Percentiles rank a stretch among this genome's conserved stretches.
Evolutionary conservation across 1,284 basidiomycete genomes (phyloP).

Genomic region (Leccinum subspadiceum): DNA sequence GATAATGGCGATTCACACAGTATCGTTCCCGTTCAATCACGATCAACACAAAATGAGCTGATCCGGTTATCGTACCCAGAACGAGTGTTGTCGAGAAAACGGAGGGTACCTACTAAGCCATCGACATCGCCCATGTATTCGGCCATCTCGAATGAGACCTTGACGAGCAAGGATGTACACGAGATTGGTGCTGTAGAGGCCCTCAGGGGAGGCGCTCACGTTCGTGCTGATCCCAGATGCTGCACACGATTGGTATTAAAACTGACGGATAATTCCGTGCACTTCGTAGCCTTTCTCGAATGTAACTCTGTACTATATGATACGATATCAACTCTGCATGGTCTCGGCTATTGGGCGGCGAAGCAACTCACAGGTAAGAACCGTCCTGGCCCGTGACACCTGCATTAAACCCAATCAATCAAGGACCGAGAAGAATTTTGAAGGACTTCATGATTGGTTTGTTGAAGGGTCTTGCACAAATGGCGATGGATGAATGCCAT

Average conservation of each 20-base stretch:
- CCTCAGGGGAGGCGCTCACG: no score
- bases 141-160: constrained; percentile 68
- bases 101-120: constrained; percentile 78
- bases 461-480: no score
- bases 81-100: constrained; percentile 84
- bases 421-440: background rate
- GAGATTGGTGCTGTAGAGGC: no score
- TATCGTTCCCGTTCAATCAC: constrained; percentile 57
- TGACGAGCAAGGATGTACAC: no score
- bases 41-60: constrained; percentile 49
- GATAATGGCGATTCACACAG: constrained; percentile 28
- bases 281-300: no score
- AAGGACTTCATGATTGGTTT: no score
- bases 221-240: no score
- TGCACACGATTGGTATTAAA: no score
- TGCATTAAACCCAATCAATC: constrained; percentile 33
- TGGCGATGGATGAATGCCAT: no score
- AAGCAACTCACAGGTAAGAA: constrained; percentile 70
- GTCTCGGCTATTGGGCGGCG: background rate
- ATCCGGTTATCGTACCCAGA: constrained; percentile 46
- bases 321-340: background rate
- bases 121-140: constrained; percentile 95
- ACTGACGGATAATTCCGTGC: no score
- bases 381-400: constrained; percentile 93
- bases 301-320: no score